These are phyloP conservation scores for Scutellaria minor DNA, from an alignment of 257 asterid genomes.

Conservation along the genomic window DNA sequence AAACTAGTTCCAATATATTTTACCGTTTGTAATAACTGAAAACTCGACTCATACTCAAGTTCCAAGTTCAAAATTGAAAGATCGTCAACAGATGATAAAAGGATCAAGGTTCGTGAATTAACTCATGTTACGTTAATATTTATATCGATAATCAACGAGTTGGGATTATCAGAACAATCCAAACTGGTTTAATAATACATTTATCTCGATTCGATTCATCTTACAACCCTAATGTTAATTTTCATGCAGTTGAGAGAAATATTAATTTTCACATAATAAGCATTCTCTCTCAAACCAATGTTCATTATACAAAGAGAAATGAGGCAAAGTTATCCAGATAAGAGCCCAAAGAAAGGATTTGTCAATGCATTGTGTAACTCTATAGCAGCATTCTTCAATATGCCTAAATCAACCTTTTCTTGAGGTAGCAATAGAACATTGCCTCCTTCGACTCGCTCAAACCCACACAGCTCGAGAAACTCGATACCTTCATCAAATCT, in stretches of 20 bases:
- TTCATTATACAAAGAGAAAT: not conserved
- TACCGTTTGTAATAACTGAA: too few species aligned
- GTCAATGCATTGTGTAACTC: conserved; percentile 62
- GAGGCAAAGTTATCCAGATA: conserved; percentile 28
- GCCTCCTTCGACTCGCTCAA: conserved; percentile 60
- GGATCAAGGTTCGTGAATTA: too few species aligned
- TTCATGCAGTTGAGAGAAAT: not conserved
- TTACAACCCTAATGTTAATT: too few species aligned
- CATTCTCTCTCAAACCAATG: not conserved
- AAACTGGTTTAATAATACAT: too few species aligned
- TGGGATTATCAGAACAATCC: too few species aligned
- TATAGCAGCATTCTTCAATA: conserved; percentile 50
- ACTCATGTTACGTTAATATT: too few species aligned
- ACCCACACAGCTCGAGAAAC: conserved; percentile 78
- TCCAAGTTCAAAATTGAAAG: too few species aligned
- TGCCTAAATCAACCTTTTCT: conserved; percentile 50
- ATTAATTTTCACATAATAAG: not conserved
- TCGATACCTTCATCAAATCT: conserved; percentile 55
- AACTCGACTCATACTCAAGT: too few species aligned
- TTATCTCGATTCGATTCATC: too few species aligned
- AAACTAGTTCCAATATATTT: too few species aligned
- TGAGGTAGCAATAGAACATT: conserved; percentile 48
- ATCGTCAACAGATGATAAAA: too few species aligned
- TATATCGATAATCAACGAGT: too few species aligned
- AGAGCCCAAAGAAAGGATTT: conserved; percentile 77